Base-by-base conservation (phyloP, 441 rosid genomes). In the Arabidopsis hybrid region DNA sequence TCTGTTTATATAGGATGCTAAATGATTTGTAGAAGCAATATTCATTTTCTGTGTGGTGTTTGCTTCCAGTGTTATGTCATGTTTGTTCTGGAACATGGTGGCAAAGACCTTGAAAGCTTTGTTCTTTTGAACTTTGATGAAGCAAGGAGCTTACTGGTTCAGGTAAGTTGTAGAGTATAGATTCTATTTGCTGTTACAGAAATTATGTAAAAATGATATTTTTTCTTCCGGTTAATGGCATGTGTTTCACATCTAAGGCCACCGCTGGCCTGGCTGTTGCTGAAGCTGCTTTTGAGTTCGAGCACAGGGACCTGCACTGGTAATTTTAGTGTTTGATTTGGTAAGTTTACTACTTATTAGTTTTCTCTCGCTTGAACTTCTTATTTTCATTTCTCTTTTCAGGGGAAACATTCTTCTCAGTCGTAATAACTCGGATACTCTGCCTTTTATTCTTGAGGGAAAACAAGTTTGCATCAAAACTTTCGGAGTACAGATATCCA, bases 251-350 rank as follows among this genome's bases (percentile, higher is more conserved):
- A 67, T 70, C 81, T 60, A 79, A 95, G 99, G 96, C 91, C 77
- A 85, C 89, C 16, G 90, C 86, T 82, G 97, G 87, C 65, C 74
- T 95, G 64, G 99, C 97, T 12, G 92, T 91, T 78, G 92, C 99
- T 76, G 99, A 95, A 89, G 89, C 86, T 80, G 97, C 96, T 60
- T 95, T 83, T 77, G 98, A 91, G 83, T 95, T 95, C 16, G 99
- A 95, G 81, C 97, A 92, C 63, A 90, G 98, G 7, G 97, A 93
- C 76, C 81, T 95, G 71, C 98, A 95, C 80, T 95, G 97, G 99
- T 95, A 9, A 71, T 71, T 51, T 74, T 65, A 58, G 40, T 59
- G 14, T 71, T 64, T 35, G 7, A 71, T 69, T 32, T 67, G 60
- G 45, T 49, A 14, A 36, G 50, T 72, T 21, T 66, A 39, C 50